Evolutionary conservation across 1,139 yeast species (phyloP), one percentile per base, ranked within the genome.

Genomic region (Yamadazyma atmosphaerica): DNA sequence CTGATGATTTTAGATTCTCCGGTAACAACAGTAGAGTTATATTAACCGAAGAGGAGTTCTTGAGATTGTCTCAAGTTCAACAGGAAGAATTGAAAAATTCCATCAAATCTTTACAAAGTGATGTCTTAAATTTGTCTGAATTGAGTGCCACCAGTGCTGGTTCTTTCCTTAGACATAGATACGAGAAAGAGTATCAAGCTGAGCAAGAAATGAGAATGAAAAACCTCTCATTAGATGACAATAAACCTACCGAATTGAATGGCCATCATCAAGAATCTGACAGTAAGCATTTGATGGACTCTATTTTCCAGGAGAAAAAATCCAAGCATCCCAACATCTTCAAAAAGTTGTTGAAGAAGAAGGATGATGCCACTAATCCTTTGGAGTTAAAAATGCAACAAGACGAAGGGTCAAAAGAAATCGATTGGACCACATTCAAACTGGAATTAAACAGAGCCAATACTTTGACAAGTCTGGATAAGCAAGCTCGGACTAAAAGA

Each of bases 141-240:
- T 76, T 86, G 42, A 84, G 94, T 64, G 95, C 95, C 4, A 86
- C 95, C 0, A 84, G 94, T 51, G 96, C 96, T 2, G 95, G 95
- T 0, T 86, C 95, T 10, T 80, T 81, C 45, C 79, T 81, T 38
- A 75, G 95, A 52, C 92, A 87, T 55, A 81, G 78, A 52, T 69
- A 65, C 55, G 80, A 80, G 43, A 68, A 68, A 48, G 69, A 64
- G 43, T 55, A 54, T 27, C 42, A 38, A 16, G 37, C 38, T 4
- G 50, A 48, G 18, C 55, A 52, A 36, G 69, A 51, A 44, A 44
- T 47, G 5, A 50, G 54, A 35, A 43, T 59, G 54, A 50, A 51
- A 18, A 47, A 49, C 5, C 33, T 63, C 34, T 40, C 55, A 4
- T 37, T 61, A 6, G 44, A 49, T 17, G 61, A 58, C 14, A 11